phyloP scores from a whole-genome alignment of 352 stramenopile genomes.

The Phytophthora niederhauseri region DNA sequence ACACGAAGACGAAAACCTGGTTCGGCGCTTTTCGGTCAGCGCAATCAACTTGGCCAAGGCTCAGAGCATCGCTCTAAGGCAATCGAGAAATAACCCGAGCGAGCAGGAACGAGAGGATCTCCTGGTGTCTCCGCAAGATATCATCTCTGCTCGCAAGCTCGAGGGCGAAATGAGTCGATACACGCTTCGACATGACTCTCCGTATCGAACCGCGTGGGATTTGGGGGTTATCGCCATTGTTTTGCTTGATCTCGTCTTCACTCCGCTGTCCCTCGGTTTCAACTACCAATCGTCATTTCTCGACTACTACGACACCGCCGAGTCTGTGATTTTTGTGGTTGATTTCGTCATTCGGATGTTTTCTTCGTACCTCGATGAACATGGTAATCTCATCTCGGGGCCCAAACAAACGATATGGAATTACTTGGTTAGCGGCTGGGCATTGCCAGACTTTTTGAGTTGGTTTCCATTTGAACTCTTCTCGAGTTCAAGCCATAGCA shows the following conservation, averaged over 20 bases:
- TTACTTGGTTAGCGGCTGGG: conserved; percentile 57
- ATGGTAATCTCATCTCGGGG: conserved; percentile 47
- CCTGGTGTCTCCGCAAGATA: conserved; percentile 28
- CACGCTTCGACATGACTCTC: conserved; percentile 52
- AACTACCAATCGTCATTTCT: conserved; percentile 33
- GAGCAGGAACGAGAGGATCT: not conserved
- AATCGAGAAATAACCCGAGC: conserved; percentile 8
- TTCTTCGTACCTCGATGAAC: conserved; percentile 49
- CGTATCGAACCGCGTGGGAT: conserved; percentile 43
- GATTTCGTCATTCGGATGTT: conserved; percentile 58
- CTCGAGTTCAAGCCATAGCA: conserved; percentile 23
- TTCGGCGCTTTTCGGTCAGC: conserved; percentile 43
- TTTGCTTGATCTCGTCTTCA: conserved; percentile 50
- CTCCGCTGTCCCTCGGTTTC: conserved; percentile 53
- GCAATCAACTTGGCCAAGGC: conserved; percentile 23
- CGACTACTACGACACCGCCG: conserved; percentile 32
- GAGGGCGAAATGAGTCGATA: conserved; percentile 35
- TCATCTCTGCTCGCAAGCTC: conserved; percentile 39
- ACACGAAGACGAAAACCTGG: conserved; percentile 14
- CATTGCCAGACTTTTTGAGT: conserved; percentile 54
- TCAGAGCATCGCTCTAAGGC: not conserved
- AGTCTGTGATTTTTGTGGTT: conserved; percentile 39
- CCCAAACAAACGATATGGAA: conserved; percentile 40
- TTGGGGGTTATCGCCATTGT: conserved; percentile 50
- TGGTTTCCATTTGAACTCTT: conserved; percentile 67